These are phyloP conservation scores for Cymbidium sinense DNA, from an alignment of 106 monocot genomes.

Conservation along the genomic window DNA sequence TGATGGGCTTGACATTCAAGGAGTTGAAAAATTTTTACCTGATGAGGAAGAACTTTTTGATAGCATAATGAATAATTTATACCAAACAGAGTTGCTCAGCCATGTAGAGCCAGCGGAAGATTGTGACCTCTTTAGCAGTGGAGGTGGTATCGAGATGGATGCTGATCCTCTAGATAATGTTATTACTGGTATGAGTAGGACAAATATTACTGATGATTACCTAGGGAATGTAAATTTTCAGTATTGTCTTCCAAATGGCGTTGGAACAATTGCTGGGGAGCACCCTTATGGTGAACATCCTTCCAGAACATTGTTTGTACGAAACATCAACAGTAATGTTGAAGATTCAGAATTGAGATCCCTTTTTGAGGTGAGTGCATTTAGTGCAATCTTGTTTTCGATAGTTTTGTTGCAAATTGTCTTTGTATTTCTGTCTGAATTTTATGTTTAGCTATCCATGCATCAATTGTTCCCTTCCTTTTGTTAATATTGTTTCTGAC, in stretches of 20 bases:
- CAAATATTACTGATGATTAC: constrained; percentile 43
- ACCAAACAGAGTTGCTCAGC: constrained; percentile 35
- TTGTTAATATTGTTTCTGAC: too few species aligned
- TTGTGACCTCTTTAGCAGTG: constrained; percentile 71
- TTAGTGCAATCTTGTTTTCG: not conserved
- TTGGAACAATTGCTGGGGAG: constrained; percentile 63
- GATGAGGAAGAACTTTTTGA: constrained; percentile 79
- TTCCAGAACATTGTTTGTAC: constrained; percentile 85
- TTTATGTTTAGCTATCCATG: too few species aligned
- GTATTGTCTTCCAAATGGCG: constrained; percentile 50
- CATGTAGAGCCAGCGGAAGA: constrained; percentile 64
- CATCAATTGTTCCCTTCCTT: too few species aligned
- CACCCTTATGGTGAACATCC: constrained; percentile 95
- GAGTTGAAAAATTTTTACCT: constrained; percentile 51
- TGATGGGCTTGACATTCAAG: constrained; percentile 42
- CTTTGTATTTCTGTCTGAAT: not conserved
- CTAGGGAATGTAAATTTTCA: constrained; percentile 38
- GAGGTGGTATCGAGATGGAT: constrained; percentile 80
- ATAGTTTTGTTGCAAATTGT: not conserved
- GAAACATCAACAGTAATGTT: constrained; percentile 89
- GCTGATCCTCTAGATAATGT: constrained; percentile 49
- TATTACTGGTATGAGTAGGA: constrained; percentile 31
- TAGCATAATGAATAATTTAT: constrained; percentile 63
- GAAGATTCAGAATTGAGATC: constrained; percentile 77
- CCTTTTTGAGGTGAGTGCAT: constrained; percentile 63